Base-by-base conservation (phyloP, 2,329 filamentous ascomycete genomes). In the Furcasterigmium sp. region DNA sequence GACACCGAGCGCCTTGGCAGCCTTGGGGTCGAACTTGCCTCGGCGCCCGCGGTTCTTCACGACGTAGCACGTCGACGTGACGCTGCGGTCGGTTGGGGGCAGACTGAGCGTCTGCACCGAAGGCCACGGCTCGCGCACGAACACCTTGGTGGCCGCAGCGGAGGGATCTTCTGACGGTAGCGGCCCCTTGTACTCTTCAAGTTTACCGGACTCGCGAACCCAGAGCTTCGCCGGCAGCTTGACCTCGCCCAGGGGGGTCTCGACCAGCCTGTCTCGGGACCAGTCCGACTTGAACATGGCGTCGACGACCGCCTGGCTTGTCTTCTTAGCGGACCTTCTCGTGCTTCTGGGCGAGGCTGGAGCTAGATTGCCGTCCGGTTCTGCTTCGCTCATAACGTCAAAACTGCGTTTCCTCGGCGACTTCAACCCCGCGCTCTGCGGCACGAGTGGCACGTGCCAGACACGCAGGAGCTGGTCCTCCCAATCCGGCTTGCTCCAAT, bases 61-160 rank as follows among this genome's bases (percentile, higher is more conserved):
- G 45, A 98, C 84, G 62, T 98, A 98, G 45, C 85, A 95, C 53
- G 96, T 70, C 6, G 88, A 83, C 37, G 83, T 80, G 21, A 70
- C 69, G 1, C 79, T 79, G 5, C 83, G 84, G 17, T 70, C 66
- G 0, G 87, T 87, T 1, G 71, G 72, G 1, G 93, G 93, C 3
- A 97, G 72, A 13, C 62, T 65, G 14, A 75, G 59, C 10, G 90
- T 67, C 44, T 73, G 63, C 5, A 85, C 79, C 14, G 79, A 86
- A 10, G 88, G 88, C 89, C 89, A 95, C 2, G 88, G 87, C 51
- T 78, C 77, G 13, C 87, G 78, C 5, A 88, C 80, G 20, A 89
- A 67, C 0, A 94, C 88, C 5, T 72, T 82, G 41, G 87, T 77
- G 56, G 90, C 71, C 5, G 84, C 80, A 4, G 81, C 64, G 8